Evolutionary conservation across 2,329 filamentous ascomycete species (phyloP).

Genomic region (Juglanconis oblonga): DNA sequence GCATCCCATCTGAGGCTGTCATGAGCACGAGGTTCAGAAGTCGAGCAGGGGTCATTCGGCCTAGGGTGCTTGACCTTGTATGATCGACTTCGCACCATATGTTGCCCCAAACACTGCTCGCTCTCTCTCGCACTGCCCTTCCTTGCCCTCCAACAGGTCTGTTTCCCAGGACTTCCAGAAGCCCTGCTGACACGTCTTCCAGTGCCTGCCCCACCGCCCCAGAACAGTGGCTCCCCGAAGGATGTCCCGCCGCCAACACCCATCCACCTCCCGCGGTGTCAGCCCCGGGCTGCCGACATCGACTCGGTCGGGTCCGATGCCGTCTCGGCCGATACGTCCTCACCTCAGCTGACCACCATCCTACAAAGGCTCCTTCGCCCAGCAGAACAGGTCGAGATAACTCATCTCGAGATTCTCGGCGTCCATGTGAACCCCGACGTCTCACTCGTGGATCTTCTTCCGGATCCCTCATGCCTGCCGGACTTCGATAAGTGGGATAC

Average conservation of each 20-base stretch:
- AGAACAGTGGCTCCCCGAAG: slow-evolving; percentile 36
- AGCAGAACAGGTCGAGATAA: slow-evolving; percentile 39
- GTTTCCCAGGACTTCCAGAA: background rate
- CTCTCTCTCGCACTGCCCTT: slow-evolving; percentile 14
- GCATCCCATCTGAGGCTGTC: background rate
- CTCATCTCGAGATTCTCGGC: slow-evolving; percentile 56
- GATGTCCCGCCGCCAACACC: slow-evolving; percentile 57
- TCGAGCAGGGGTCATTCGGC: background rate
- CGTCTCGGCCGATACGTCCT: slow-evolving; percentile 11
- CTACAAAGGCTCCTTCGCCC: slow-evolving; percentile 55
- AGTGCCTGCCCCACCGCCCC: slow-evolving; percentile 14
- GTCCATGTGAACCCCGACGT: slow-evolving; percentile 53
- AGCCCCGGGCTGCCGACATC: slow-evolving; percentile 26
- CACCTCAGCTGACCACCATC: slow-evolving; percentile 44
- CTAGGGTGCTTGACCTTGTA: slow-evolving; percentile 10
- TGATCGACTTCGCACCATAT: slow-evolving; percentile 17
- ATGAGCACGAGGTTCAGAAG: background rate
- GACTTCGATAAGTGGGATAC: slow-evolving; percentile 51
- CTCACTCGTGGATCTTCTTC: slow-evolving; percentile 47
- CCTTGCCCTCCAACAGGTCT: background rate
- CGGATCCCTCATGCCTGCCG: slow-evolving; percentile 51
- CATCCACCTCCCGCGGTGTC: slow-evolving; percentile 46
- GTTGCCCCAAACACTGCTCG: slow-evolving; percentile 5
- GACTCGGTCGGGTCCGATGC: slow-evolving; percentile 4
- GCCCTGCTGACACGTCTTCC: slow-evolving; percentile 5